phyloP scores from a whole-genome alignment of 495 filamentous ascomycete species.

The Entonaema liquescens region DNA sequence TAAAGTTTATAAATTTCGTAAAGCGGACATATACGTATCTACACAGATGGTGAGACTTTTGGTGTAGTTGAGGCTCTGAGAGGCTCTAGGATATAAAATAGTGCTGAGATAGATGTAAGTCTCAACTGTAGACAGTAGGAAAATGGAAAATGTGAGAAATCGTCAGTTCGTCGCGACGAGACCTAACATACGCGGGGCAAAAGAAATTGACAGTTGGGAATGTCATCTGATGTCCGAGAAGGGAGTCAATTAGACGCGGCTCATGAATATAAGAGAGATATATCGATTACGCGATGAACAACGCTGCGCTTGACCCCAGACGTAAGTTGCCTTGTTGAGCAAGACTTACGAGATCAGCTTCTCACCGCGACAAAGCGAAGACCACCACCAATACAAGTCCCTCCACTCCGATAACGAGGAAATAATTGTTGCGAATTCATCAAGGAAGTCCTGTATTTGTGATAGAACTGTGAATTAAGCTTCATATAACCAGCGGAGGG shows the following conservation, averaged over 20 bases:
- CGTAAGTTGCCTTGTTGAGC: constrained; percentile 22
- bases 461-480: constrained; percentile 2
- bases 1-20: constrained; percentile 7
- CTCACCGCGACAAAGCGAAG: constrained; percentile 35
- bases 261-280: constrained; percentile 10
- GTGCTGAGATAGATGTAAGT: constrained; percentile 4
- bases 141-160: constrained; percentile 3
- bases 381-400: constrained; percentile 38
- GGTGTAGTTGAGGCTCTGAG: constrained; percentile 1
- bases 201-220: constrained; percentile 4
- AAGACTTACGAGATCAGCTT: constrained; percentile 33
- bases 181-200: constrained; percentile 32
- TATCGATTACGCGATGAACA: not conserved
- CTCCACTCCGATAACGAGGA: constrained; percentile 38
- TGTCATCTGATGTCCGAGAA: constrained; percentile 6
- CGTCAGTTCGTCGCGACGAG: constrained; percentile 13
- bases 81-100: not conserved
- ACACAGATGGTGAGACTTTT: not conserved
- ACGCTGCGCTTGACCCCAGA: not conserved
- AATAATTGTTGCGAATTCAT: constrained; percentile 34
- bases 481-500: not conserved
- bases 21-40: constrained; percentile 9
- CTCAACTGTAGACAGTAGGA: constrained; percentile 6
- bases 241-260: not conserved
- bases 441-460: constrained; percentile 17